These are phyloP conservation scores for Fusarium protoensiforme DNA, from an alignment of 2,329 filamentous ascomycete species.

Conservation along the genomic window DNA sequence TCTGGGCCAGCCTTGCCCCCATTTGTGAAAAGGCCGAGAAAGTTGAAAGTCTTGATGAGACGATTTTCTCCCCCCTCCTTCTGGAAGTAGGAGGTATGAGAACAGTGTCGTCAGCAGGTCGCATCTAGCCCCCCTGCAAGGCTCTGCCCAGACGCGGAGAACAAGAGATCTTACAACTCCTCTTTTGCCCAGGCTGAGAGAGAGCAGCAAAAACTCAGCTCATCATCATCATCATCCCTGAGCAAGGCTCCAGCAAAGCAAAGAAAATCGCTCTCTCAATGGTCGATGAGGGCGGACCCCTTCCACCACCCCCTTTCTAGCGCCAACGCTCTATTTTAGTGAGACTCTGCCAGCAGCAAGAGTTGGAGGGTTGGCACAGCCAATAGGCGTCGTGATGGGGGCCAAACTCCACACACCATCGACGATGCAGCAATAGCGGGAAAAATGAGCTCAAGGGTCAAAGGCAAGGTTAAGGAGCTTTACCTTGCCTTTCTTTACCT, in stretches of 20 bases:
- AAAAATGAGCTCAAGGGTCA: neutral
- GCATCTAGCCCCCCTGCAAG: conserved; percentile 31
- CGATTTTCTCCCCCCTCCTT: neutral
- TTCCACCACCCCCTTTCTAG: neutral
- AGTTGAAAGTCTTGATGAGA: neutral
- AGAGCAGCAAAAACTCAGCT: no score
- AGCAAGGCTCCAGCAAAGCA: neutral
- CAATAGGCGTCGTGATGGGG: conserved; percentile 18
- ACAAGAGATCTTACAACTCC: neutral
- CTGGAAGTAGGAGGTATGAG: conserved; percentile 8
- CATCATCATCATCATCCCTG: no score
- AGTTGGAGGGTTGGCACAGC: neutral
- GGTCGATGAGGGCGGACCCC: neutral
- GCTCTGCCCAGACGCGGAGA: conserved; percentile 22
- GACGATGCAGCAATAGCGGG: neutral
- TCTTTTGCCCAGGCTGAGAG: neutral
- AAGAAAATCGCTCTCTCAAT: neutral
- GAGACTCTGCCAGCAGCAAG: neutral
- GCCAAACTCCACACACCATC: neutral
- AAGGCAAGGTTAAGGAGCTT: conserved; percentile 5
- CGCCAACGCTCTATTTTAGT: conserved; percentile 10
- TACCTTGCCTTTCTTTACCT: neutral
- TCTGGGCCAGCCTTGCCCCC: neutral
- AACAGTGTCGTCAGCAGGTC: conserved; percentile 31
- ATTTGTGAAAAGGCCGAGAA: neutral